Conservation (phyloP, 1,139 yeast species). For the Kazachstania sp. region DNA sequence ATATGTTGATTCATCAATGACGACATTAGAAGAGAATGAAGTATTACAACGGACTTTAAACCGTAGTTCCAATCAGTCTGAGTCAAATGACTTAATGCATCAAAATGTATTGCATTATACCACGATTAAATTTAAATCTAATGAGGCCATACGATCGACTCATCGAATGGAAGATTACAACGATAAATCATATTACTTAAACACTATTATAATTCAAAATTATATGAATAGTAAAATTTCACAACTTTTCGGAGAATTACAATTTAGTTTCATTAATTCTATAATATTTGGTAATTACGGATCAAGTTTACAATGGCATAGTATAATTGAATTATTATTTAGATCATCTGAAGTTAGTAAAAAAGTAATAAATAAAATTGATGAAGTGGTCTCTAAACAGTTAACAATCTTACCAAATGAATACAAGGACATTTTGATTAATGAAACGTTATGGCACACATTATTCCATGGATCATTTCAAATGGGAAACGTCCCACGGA, state of each 20-base stretch:
- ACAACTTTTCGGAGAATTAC: slow-evolving; percentile 36
- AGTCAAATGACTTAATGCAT: not conserved
- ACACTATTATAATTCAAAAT: slow-evolving; percentile 23
- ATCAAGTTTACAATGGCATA: slow-evolving; percentile 40
- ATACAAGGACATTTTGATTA: slow-evolving; percentile 28
- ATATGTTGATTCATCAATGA: slow-evolving; percentile 33
- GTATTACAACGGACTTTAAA: slow-evolving; percentile 28
- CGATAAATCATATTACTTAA: slow-evolving; percentile 40
- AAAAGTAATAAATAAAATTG: slow-evolving; percentile 20
- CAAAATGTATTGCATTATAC: slow-evolving; percentile 31
- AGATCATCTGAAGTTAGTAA: slow-evolving; percentile 23
- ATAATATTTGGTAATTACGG: slow-evolving; percentile 39
- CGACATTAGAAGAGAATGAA: slow-evolving; percentile 36
- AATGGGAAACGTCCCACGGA: slow-evolving; percentile 4
- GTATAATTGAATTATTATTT: slow-evolving; percentile 32
- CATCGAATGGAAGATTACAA: slow-evolving; percentile 34
- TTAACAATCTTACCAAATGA: slow-evolving; percentile 34
- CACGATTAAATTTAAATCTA: slow-evolving; percentile 32
- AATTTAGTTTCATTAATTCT: slow-evolving; percentile 33
- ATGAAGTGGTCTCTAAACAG: slow-evolving; percentile 29
- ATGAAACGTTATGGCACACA: slow-evolving; percentile 14
- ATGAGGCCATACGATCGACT: slow-evolving; percentile 30
- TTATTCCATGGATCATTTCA: slow-evolving; percentile 8
- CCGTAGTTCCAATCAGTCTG: no score
- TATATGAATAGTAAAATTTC: slow-evolving; percentile 17